Evolutionary conservation across 2,329 filamentous ascomycete species (phyloP), one percentile per base, ranked within the genome.

Genomic region (Colletotrichum acutatum): DNA sequence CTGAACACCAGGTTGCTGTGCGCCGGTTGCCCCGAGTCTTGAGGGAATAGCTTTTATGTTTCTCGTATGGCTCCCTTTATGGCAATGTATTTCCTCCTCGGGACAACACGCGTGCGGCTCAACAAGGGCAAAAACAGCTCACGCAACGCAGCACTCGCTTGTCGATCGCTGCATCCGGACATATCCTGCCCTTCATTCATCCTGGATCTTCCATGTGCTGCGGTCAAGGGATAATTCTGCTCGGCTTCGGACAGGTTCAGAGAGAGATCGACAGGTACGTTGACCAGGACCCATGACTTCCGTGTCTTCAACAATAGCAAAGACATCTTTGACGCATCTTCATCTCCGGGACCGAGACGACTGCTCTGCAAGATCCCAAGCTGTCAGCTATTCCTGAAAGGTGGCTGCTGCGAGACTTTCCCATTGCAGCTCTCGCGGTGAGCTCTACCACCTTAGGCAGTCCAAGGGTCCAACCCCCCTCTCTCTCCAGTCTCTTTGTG

Each of bases 251-350:
- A 42, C 66, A 65, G 64, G 30, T 65, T 30, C 11, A 42, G 58
- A 58, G 60, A 62, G 60, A 60, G 70, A 73, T 73, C 71, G 71
- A 73, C 71, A 73, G 66, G 71, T 26, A 73, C 71, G 62, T 22
- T 53, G 22, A 57, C 60, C 34, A 32, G 66, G 30, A 59, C n/a
- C 8, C 66, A 46, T 64, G 53, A 14, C 60, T 63, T 63, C 32
- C 32, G 34, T 16, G 26, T 19, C 7, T 63, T 19, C 52, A 22
- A 61, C 24, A 28, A 42, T 46, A 53, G 53, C 53, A 34, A 7
- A 24, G 16, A 54, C 26, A 11, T 24, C 22, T 62, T 46, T 26
- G 57, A 30, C 19, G 32, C 24, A 60, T 22, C 8, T 26, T 46
- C 52, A 24, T 6, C 16, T 22, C 46, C 42, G 42, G 26, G 26